These are phyloP conservation scores for Colletotrichum sp. DNA, from an alignment of 2,329 filamentous ascomycete genomes.

Conservation along the genomic window DNA sequence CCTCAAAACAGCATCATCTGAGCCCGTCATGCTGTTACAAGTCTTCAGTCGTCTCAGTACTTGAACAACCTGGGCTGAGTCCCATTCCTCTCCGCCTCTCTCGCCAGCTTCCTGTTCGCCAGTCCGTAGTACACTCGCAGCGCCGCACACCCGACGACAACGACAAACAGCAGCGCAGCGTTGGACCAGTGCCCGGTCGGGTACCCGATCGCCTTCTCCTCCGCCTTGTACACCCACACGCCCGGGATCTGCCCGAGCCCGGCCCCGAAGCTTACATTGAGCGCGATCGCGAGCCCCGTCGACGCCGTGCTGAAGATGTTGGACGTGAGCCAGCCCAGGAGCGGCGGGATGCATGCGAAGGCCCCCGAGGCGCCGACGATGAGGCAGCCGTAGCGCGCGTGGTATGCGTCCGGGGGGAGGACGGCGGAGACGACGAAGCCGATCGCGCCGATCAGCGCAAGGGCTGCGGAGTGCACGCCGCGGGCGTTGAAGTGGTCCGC, in stretches of 20 bases:
- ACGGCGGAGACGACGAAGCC: slow-evolving; percentile 67
- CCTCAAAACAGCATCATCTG: not conserved
- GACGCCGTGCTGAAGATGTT: slow-evolving; percentile 71
- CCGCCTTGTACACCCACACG: slow-evolving; percentile 75
- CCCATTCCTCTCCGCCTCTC: slow-evolving; percentile 32
- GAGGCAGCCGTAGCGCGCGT: slow-evolving; percentile 70
- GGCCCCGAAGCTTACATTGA: slow-evolving; percentile 71
- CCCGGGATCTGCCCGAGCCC: slow-evolving; percentile 75
- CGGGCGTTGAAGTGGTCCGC: slow-evolving; percentile 67
- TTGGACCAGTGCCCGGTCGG: slow-evolving; percentile 75
- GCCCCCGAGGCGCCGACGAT: slow-evolving; percentile 71
- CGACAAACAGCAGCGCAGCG: slow-evolving; percentile 64
- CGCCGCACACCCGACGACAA: slow-evolving; percentile 57
- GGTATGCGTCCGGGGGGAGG: slow-evolving; percentile 59
- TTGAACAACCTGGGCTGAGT: slow-evolving; percentile 45
- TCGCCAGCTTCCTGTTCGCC: slow-evolving; percentile 43
- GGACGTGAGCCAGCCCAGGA: slow-evolving; percentile 73
- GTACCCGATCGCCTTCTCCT: slow-evolving; percentile 65
- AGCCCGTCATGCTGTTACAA: not conserved
- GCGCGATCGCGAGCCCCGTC: slow-evolving; percentile 70
- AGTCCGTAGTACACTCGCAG: slow-evolving; percentile 62
- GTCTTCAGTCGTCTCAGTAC: slow-evolving; percentile 27
- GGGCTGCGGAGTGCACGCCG: slow-evolving; percentile 46
- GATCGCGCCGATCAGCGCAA: slow-evolving; percentile 39
- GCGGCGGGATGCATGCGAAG: slow-evolving; percentile 72